Conservation (phyloP, 2,329 filamentous ascomycete species). For the Exophiala calicioides region DNA sequence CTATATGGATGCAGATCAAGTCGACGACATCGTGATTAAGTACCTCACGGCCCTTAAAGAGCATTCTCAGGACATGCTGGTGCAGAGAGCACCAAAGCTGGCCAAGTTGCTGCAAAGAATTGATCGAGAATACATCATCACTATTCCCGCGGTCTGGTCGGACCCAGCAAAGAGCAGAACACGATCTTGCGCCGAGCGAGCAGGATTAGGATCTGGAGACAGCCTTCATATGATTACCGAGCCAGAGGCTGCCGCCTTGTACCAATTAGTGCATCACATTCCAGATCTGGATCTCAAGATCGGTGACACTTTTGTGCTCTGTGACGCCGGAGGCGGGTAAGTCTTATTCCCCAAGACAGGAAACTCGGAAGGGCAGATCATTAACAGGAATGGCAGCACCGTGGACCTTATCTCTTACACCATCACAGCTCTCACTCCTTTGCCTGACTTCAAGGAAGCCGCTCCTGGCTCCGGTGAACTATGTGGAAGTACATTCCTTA, state of each 20-base stretch:
- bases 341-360: no score
- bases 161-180: slow-evolving; percentile 31
- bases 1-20: slow-evolving; percentile 9
- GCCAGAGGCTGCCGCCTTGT: slow-evolving; percentile 38
- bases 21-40: slow-evolving; percentile 18
- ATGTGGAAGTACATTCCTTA: slow-evolving; percentile 36
- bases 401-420: slow-evolving; percentile 37
- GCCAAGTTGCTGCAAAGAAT: no score
- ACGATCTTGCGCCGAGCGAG: slow-evolving; percentile 17
- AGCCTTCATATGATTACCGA: slow-evolving; percentile 32
- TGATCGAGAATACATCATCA: slow-evolving; percentile 34
- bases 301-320: slow-evolving; percentile 38
- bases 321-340: slow-evolving; percentile 44
- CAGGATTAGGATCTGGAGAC: slow-evolving; percentile 32
- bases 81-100: slow-evolving; percentile 20
- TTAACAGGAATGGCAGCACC: background rate
- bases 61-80: slow-evolving; percentile 19
- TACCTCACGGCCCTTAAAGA: slow-evolving; percentile 24
- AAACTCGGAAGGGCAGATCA: slow-evolving; percentile 37
- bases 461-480: slow-evolving; percentile 31
- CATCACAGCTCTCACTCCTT: slow-evolving; percentile 31
- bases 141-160: slow-evolving; percentile 36
- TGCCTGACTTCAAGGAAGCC: slow-evolving; percentile 31
- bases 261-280: slow-evolving; percentile 38
- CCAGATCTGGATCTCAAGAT: slow-evolving; percentile 24